These are phyloP conservation scores for Penicillium sp. DNA, from an alignment of 2,329 filamentous ascomycete genomes.

Conservation along the genomic window DNA sequence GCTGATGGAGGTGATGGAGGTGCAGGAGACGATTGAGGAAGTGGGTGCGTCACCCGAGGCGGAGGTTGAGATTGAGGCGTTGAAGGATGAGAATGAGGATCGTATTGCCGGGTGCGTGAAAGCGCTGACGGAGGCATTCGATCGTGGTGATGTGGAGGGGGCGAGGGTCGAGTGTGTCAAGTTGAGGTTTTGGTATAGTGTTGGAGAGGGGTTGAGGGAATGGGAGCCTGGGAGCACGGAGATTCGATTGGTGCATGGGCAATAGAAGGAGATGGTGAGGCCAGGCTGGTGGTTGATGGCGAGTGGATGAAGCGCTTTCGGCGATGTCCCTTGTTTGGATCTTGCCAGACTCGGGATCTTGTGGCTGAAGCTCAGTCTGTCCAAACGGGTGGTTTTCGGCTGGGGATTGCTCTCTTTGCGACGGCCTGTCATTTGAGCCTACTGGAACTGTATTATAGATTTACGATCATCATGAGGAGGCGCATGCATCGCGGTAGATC, in stretches of 20 bases:
- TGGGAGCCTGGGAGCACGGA: constrained; percentile 72
- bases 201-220: constrained; percentile 69
- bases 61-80: constrained; percentile 57
- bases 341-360: too few species aligned
- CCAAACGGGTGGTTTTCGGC: too few species aligned
- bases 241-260: constrained; percentile 48
- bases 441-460: too few species aligned
- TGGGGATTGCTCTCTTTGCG: too few species aligned
- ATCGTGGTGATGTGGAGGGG: constrained; percentile 55
- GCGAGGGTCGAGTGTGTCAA: constrained; percentile 69
- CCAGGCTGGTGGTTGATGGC: background rate
- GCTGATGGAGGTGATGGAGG: constrained; percentile 81
- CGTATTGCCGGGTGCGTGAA: constrained; percentile 60
- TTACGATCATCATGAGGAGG: too few species aligned
- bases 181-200: constrained; percentile 85
- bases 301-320: too few species aligned
- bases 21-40: constrained; percentile 67
- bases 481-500: too few species aligned
- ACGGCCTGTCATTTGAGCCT: too few species aligned
- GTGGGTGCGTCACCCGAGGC: constrained; percentile 45
- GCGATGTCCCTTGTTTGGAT: too few species aligned
- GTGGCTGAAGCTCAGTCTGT: too few species aligned
- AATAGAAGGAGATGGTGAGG: background rate
- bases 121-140: constrained; percentile 60
- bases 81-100: constrained; percentile 61